Base-by-base conservation (phyloP, 495 filamentous ascomycete genomes). In the Penicillium simplicissimum region DNA sequence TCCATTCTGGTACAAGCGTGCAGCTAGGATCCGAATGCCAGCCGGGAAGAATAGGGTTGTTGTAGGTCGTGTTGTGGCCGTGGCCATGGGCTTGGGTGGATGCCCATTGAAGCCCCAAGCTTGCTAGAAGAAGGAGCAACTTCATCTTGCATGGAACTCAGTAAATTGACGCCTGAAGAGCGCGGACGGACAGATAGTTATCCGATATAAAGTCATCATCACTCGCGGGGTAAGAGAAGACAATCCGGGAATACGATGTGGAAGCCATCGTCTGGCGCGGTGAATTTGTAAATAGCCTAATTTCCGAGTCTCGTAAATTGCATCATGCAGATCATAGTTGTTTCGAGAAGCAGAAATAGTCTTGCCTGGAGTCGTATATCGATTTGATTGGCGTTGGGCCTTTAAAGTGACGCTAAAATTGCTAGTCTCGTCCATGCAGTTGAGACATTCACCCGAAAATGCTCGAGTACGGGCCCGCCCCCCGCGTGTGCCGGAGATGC, bases 1-100 rank as follows among this genome's bases (percentile, higher is more conserved):
- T 53, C 51, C 51, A 53, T 48, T 69, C 66, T 38, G 67, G 51
- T n/a, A 73, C 64, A 17, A 59, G 61, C 15, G 57, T 57, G 33
- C 68, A 70, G 25, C 58, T 65, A 13, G 70, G 70, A 45, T 73
- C 70, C 0, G 61, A 61, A 58, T 73, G 64, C 65, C 66, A 73
- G 2, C 70, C 70, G 1, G 70, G 70, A 8, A 73, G 15, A 25
- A 65, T 59, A 2, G 70, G 70, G 54, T 72, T 72, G 13, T 38
- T 25, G 17, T 45, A 45, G 13, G 34, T 43, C 17, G 36, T 23
- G 17, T 54, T 54, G 38, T 25, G 38, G 19, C n/a, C 31, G 38
- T 25, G 38, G 19, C n/a, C 31, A 11, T 53, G n/a, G 33, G 9
- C 31, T 23, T 19, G 51, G 10, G 15, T 21, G 34, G n/a, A 36